Conservation (phyloP, 208 protist species). For the Trypanosoma caninum region DNA sequence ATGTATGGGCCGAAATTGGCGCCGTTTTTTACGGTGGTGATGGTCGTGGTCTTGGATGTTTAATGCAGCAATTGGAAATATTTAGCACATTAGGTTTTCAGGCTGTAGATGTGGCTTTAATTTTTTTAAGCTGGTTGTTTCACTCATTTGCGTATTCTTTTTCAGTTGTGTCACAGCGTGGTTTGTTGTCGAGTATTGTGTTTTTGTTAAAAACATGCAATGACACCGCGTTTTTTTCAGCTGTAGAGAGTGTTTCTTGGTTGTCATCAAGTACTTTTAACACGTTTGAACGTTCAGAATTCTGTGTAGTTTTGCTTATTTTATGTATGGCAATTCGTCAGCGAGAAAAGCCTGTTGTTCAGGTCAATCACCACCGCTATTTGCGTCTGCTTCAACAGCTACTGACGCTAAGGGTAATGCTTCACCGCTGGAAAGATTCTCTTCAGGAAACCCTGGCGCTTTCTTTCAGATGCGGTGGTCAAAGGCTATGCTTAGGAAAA, state of each 20-base stretch:
- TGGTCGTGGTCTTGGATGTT: conserved; percentile 16
- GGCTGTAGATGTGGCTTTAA: conserved; percentile 13
- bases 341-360: conserved; percentile 11
- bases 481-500: conserved; percentile 1
- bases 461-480: background rate
- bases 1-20: conserved; percentile 23
- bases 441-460: background rate
- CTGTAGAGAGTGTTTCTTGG: conserved; percentile 27
- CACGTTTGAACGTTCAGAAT: background rate
- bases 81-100: conserved; percentile 26
- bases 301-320: conserved; percentile 15
- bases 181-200: conserved; percentile 36
- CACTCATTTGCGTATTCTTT: conserved; percentile 15
- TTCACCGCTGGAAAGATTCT: conserved; percentile 24
- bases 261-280: background rate
- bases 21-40: conserved; percentile 15
- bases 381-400: conserved; percentile 17
- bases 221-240: conserved; percentile 39
- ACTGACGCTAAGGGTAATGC: conserved; percentile 7
- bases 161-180: conserved; percentile 25
- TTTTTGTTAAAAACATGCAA: conserved; percentile 46
- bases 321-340: conserved; percentile 27
- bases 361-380: conserved; percentile 5
- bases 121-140: conserved; percentile 22
- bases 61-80: conserved; percentile 21